Evolutionary conservation across 371 early-diverging fungal species (phyloP).

Genomic region (Cokeromyces recurvatus): DNA sequence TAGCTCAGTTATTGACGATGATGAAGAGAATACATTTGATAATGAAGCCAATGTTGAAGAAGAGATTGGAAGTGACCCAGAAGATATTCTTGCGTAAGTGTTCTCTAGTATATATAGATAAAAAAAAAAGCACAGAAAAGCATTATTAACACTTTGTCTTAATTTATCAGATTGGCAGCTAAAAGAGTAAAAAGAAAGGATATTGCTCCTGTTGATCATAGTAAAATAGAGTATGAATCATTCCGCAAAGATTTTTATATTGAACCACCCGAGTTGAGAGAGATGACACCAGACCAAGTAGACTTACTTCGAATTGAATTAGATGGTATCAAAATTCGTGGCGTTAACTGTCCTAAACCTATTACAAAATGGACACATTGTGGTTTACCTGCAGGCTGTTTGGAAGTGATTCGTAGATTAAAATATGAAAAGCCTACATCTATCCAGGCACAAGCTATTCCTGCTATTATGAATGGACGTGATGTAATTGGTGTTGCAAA

Average conservation of each 20-base stretch:
- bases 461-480: conserved; percentile 95
- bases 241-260: conserved; percentile 96
- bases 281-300: conserved; percentile 83
- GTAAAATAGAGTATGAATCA: conserved; percentile 76
- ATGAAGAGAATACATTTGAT: conserved; percentile 9
- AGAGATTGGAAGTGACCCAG: conserved; percentile 53
- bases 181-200: conserved; percentile 90
- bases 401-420: conserved; percentile 73
- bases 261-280: conserved; percentile 88
- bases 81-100: conserved; percentile 76
- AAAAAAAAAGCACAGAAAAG: background rate
- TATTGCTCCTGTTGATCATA: conserved; percentile 86
- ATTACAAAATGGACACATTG: conserved; percentile 95
- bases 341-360: conserved; percentile 88
- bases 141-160: background rate
- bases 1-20: conserved; percentile 7
- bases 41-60: conserved; percentile 28
- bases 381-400: conserved; percentile 74
- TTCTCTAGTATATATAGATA: background rate
- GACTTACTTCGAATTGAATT: conserved; percentile 77
- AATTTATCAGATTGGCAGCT: conserved; percentile 73
- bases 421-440: conserved; percentile 89
- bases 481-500: conserved; percentile 99
- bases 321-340: conserved; percentile 93
- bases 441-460: conserved; percentile 97